Percentiles rank a stretch among this genome's conserved stretches.
phyloP scores from a whole-genome alignment of 257 asterid species.

The Solanum pinnatisectum region DNA sequence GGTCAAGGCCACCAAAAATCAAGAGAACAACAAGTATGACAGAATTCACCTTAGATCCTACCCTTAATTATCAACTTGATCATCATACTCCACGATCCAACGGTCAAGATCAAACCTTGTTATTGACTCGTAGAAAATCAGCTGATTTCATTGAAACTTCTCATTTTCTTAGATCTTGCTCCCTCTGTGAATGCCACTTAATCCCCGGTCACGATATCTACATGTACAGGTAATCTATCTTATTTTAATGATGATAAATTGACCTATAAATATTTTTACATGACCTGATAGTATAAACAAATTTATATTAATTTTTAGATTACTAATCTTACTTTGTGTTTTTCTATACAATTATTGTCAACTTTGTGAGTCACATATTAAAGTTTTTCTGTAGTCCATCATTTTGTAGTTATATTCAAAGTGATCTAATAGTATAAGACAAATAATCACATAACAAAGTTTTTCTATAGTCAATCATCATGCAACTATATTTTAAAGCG shows the following conservation, averaged over 20 bases:
- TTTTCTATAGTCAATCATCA: neutral
- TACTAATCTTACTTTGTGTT: neutral
- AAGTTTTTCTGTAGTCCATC: neutral
- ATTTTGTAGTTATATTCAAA: neutral
- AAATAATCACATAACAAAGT: too few relatives aligned
- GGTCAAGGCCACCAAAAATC: slow-evolving; percentile 51
- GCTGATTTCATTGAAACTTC: slow-evolving; percentile 38
- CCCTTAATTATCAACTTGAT: slow-evolving; percentile 15
- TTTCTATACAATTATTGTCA: neutral
- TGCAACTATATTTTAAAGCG: too few relatives aligned
- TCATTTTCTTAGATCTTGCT: slow-evolving; percentile 54
- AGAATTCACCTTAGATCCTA: slow-evolving; percentile 43
- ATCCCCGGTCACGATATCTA: slow-evolving; percentile 69
- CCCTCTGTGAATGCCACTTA: slow-evolving; percentile 61
- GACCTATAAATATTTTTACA: neutral
- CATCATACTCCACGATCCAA: neutral
- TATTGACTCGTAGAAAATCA: slow-evolving; percentile 45
- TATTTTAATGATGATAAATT: neutral
- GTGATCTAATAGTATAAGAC: neutral
- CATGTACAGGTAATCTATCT: slow-evolving; percentile 53
- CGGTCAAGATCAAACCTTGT: slow-evolving; percentile 12
- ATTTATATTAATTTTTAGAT: neutral
- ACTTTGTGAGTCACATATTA: neutral
- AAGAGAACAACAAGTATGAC: slow-evolving; percentile 80
- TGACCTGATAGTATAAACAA: neutral